A percentile compares a stretch with the other conserved stretches of the same genome.
phyloP scores from a whole-genome alignment of 2,329 filamentous ascomycete genomes.

The Elsinoe perseae region DNA sequence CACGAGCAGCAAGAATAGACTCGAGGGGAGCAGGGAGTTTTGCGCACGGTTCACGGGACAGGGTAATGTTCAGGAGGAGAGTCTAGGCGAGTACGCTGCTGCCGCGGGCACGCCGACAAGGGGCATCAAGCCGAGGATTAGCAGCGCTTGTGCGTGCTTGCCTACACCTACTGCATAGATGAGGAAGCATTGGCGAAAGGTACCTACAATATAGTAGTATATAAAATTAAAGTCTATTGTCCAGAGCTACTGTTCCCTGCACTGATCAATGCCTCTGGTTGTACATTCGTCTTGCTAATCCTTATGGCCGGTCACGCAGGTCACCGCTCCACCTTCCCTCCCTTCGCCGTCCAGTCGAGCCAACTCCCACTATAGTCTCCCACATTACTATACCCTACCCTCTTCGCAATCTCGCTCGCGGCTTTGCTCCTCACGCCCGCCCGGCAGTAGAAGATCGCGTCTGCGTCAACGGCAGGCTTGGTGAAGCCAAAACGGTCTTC shows the following conservation, averaged over 20 bases:
- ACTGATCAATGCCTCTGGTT: background rate
- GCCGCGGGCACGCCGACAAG: conserved; percentile 10
- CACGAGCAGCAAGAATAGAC: conserved; percentile 16
- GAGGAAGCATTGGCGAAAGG: background rate
- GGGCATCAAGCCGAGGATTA: conserved; percentile 18
- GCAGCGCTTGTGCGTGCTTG: conserved; percentile 22
- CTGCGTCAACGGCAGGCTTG: conserved; percentile 51
- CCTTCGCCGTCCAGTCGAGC: conserved; percentile 72
- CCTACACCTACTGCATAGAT: conserved; percentile 18
- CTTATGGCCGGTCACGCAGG: background rate
- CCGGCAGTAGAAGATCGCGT: conserved; percentile 84
- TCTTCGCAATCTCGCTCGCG: conserved; percentile 67
- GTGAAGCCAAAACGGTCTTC: conserved; percentile 71
- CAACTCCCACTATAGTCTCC: conserved; percentile 69
- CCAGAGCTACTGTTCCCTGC: background rate
- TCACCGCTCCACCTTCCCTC: conserved; percentile 47
- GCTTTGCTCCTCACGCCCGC: conserved; percentile 74
- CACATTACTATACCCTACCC: conserved; percentile 65
- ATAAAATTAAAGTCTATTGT: conserved; percentile 1
- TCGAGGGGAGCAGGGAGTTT: conserved; percentile 20
- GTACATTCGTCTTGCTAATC: background rate
- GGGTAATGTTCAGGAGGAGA: conserved; percentile 18
- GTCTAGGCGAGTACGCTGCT: conserved; percentile 20
- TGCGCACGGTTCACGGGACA: conserved; percentile 19
- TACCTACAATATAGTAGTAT: background rate